phyloP scores from a whole-genome alignment of 1,284 basidiomycete species.

The Sphaerobolus stellatus region DNA sequence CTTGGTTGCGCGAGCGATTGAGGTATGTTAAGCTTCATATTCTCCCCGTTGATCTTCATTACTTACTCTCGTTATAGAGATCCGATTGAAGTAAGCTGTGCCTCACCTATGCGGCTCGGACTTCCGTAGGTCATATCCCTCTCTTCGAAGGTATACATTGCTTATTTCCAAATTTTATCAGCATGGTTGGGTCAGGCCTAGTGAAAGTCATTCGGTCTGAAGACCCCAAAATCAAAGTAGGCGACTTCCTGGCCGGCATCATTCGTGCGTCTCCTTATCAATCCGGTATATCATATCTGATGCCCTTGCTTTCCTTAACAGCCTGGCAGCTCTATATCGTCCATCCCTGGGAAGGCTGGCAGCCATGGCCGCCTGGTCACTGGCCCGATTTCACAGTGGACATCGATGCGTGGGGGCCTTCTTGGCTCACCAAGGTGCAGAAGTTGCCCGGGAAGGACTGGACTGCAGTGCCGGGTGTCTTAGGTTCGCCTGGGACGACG shows the following conservation, averaged over 20 bases:
- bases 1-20: conserved; percentile 48
- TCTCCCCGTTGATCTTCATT: not conserved
- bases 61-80: not conserved
- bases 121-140: conserved; percentile 40
- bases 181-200: conserved; percentile 23
- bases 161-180: not conserved
- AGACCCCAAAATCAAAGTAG: conserved; percentile 9
- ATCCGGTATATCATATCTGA: not conserved
- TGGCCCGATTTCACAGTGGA: not conserved
- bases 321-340: conserved; percentile 1
- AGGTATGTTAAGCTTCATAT: conserved; percentile 14
- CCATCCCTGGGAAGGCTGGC: conserved; percentile 1
- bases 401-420: not conserved
- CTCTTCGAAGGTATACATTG: not conserved
- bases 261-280: conserved; percentile 11
- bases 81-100: conserved; percentile 18
- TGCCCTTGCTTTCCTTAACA: not conserved
- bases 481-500: conserved; percentile 33
- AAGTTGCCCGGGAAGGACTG: conserved; percentile 4
- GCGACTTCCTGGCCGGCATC: conserved; percentile 15
- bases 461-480: conserved; percentile 30
- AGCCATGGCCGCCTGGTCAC: not conserved
- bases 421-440: not conserved
- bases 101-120: conserved; percentile 34
- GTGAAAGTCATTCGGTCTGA: conserved; percentile 20